Evolutionary conservation across 1,139 yeast species (phyloP).

Genomic region (Magnusiomyces suaveolens): DNA sequence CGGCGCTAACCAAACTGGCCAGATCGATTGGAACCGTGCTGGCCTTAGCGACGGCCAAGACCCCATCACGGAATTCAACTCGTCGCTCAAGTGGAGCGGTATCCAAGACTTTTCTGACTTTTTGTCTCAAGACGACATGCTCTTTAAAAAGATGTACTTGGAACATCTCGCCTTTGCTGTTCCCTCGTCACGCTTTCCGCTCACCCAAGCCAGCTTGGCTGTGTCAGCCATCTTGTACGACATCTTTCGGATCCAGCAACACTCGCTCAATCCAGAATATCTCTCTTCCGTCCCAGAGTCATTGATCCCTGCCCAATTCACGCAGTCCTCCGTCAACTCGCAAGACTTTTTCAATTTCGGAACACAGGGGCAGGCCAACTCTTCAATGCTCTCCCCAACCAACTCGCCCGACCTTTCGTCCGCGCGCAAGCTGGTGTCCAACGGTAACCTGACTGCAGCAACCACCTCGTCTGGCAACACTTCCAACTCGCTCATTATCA

Average conservation of each 20-base stretch:
- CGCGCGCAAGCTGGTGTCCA: neutral
- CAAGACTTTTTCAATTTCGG: slow-evolving; percentile 1
- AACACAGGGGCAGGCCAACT: slow-evolving; percentile 2
- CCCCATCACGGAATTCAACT: slow-evolving; percentile 22
- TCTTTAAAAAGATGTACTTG: slow-evolving; percentile 24
- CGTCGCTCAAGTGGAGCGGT: slow-evolving; percentile 25
- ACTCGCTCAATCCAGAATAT: slow-evolving; percentile 6
- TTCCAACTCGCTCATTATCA: slow-evolving; percentile 8
- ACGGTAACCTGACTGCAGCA: slow-evolving; percentile 6
- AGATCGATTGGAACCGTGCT: slow-evolving; percentile 25
- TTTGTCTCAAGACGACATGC: slow-evolving; percentile 21
- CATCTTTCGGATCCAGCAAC: slow-evolving; percentile 32
- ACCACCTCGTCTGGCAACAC: slow-evolving; percentile 12
- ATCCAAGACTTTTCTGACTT: slow-evolving; percentile 28
- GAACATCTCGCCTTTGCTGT: slow-evolving; percentile 26
- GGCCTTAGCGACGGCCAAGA: slow-evolving; percentile 22
- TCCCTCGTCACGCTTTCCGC: slow-evolving; percentile 30
- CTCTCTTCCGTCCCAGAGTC: slow-evolving; percentile 16
- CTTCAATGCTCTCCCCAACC: slow-evolving; percentile 13
- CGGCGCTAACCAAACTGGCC: slow-evolving; percentile 18
- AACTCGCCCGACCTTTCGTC: slow-evolving; percentile 11
- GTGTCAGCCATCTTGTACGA: slow-evolving; percentile 28
- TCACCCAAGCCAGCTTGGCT: slow-evolving; percentile 29
- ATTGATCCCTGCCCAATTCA: slow-evolving; percentile 22
- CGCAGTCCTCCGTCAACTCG: neutral